Evolutionary conservation across 2,329 filamentous ascomycete genomes (phyloP), one percentile per base, ranked within the genome.

Genomic region (Diaporthe ilicicola): DNA sequence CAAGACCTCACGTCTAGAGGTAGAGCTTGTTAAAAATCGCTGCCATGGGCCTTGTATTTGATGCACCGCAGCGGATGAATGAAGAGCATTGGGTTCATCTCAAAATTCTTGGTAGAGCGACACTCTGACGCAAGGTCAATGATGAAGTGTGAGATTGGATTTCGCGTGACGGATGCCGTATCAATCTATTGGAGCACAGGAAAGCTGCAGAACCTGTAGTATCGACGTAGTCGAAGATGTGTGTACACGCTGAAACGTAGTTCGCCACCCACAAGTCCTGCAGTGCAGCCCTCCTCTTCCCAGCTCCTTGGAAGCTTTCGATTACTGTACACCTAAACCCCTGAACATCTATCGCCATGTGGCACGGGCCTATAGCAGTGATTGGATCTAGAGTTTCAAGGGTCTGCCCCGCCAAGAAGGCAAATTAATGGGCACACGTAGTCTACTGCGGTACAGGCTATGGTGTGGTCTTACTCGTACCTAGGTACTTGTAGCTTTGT

Each of bases 321-420:
- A 66, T 32, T 42, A 39, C 42, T 66, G 46, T 53, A 44, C 50
- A n/a, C 24, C 34, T 37, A 22, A 55, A 50, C 42, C 53, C 53
- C 51, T 32, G 50, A 22, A 24, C 56, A 48, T 22, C 39, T 13
- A 17, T 42, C 22, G 24, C 34, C 66, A 51, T 68, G 66, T 68
- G 66, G 53, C 66, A 42, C 29, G 15, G 66, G 42, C 53, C 19
- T 29, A 19, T 50, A 19, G 42, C n/a, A 54, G 53, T 66, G 68
- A 70, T 70, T 70, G 68, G 68, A 50, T 66, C 68, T 55, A 48
- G 39, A 46, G 29, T 64, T 59, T 68, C 42, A 27, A 68, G 53
- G 66, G 66, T 68, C 66, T 50, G 42, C 66, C 65, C 54, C 66
- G 32, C 66, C 53, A 59, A 59, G 53, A 39, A 22, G 66, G 51